Evolutionary conservation across 2,329 filamentous ascomycete genomes (phyloP), one percentile per base, ranked within the genome.

Genomic region (Passalora sequoiae): DNA sequence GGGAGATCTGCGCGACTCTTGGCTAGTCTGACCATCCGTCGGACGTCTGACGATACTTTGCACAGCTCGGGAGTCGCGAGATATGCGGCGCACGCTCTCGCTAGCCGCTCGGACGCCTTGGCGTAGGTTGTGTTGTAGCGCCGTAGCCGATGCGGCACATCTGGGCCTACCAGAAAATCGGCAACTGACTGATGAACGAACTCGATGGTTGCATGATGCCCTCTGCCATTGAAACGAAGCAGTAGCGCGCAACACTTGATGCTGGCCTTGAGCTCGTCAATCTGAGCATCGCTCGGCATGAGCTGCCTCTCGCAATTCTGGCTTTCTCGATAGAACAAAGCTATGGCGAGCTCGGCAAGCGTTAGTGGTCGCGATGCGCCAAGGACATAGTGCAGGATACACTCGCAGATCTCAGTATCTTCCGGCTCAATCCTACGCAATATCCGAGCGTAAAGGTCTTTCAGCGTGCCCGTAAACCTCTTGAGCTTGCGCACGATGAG

Each of bases 111-210:
- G 6, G 24, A 27, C 12, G 40, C 40, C n/a, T 31, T 29, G 2
- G 40, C 25, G 7, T n/a, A 9, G 22, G 9, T 43, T 15, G 40
- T 43, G 4, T 22, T 12, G 32, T 29, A 43, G 32, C 22, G 40
- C 12, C 31, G 40, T 15, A 37, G 25, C 9, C 13, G 22, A 3
- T 21, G 21, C 16, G 40, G 40, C 31, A 43, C 29, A n/a, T 38
- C 27, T 12, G 37, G 40, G 13, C 30, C 40, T 6, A 37, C 12
- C 15, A 43, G n/a, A 15, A 43, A 43, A 19, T 43, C 40, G 7
- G 31, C 24, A n/a, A 44, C 42, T 12, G 42, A 38, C 16, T 38
- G 36, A 15, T 44, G 42, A 20, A 44, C 32, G 33, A 44, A 32
- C 25, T 31, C 19, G 4, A 44, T 12, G 6, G 6, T 27, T 12